These are phyloP conservation scores for Leccinum angustisporum DNA, from an alignment of 1,284 basidiomycete species.

Conservation along the genomic window DNA sequence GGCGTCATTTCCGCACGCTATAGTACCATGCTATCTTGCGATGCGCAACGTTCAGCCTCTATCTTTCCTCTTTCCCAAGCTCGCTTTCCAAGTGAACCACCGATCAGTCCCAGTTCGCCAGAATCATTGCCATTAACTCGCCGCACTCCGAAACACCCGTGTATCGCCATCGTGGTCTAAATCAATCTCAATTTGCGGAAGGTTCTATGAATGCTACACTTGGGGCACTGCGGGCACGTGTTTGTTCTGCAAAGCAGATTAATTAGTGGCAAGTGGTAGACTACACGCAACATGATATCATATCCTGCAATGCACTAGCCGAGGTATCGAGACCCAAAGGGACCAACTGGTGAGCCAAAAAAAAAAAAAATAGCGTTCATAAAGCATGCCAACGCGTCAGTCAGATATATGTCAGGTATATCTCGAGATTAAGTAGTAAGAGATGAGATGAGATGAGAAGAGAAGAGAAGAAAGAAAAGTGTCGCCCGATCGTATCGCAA, in stretches of 20 bases:
- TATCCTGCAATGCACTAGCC: background rate
- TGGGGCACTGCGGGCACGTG: background rate
- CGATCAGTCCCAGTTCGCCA: background rate
- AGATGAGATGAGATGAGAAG: background rate
- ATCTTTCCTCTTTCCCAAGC: background rate
- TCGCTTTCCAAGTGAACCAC: background rate
- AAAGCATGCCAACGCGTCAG: background rate
- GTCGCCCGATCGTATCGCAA: background rate
- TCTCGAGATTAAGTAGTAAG: background rate
- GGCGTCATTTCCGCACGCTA: background rate
- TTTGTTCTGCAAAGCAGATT: background rate
- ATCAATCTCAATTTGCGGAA: background rate
- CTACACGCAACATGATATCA: slow-evolving; percentile 8
- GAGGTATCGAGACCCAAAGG: slow-evolving; percentile 1
- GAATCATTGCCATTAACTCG: background rate
- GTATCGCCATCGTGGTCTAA: background rate
- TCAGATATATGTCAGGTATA: background rate
- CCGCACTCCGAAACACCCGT: background rate
- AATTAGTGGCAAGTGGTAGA: background rate
- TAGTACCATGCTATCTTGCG: background rate
- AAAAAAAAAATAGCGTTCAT: background rate
- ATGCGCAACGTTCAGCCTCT: background rate
- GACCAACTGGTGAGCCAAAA: background rate
- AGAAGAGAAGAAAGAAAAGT: background rate
- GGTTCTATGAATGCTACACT: background rate